A percentile compares a stretch with the other conserved stretches of the same genome.
phyloP scores from a whole-genome alignment of 495 filamentous ascomycete species.

The Amniculicola lignicola region DNA sequence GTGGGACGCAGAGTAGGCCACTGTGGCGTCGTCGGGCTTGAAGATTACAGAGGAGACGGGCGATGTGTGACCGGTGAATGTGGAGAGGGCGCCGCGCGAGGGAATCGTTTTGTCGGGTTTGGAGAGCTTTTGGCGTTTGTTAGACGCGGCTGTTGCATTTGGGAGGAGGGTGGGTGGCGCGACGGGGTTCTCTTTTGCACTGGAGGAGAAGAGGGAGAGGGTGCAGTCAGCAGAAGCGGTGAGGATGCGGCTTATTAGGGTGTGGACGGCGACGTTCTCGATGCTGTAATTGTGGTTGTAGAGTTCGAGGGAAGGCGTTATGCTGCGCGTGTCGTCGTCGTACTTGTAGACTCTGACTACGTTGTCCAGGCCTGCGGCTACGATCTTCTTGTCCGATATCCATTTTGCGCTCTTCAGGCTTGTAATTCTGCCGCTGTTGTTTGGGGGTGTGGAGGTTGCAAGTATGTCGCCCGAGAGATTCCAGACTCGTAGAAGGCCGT shows the following conservation, averaged over 20 bases:
- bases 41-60: constrained; percentile 76
- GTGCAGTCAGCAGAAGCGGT: constrained; percentile 77
- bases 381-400: constrained; percentile 69
- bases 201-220: constrained; percentile 80
- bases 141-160: constrained; percentile 45
- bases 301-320: constrained; percentile 76
- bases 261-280: constrained; percentile 74
- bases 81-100: constrained; percentile 73
- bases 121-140: constrained; percentile 76
- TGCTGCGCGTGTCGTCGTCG: constrained; percentile 50
- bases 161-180: constrained; percentile 65
- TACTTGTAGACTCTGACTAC: constrained; percentile 88
- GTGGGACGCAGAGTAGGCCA: constrained; percentile 83
- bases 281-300: constrained; percentile 78
- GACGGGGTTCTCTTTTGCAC: constrained; percentile 66
- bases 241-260: constrained; percentile 69
- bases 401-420: constrained; percentile 79
- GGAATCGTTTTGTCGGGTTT: constrained; percentile 57
- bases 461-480: constrained; percentile 76
- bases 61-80: constrained; percentile 67
- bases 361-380: constrained; percentile 76
- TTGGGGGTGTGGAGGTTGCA: constrained; percentile 61
- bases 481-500: constrained; percentile 85
- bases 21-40: constrained; percentile 75
- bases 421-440: constrained; percentile 67